A percentile compares a stretch with the other conserved stretches of the same genome.
Evolutionary conservation across 768 basidiomycete genomes (phyloP).

Genomic region (Lentinula lateritia): DNA sequence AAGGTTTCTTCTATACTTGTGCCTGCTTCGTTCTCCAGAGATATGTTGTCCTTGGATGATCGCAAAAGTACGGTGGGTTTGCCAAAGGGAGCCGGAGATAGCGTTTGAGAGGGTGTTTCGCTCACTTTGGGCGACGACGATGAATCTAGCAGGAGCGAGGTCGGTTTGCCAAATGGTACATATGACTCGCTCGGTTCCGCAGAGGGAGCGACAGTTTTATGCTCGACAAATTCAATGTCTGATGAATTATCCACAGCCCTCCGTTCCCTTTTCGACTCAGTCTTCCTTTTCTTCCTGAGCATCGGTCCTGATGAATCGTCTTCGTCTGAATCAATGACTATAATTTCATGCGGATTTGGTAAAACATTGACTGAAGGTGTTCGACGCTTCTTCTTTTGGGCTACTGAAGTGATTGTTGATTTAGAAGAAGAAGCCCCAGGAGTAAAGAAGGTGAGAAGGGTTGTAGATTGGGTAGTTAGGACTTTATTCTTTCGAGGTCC

Average conservation of each 20-base stretch:
- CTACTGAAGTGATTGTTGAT: not conserved
- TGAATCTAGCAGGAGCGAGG: not conserved
- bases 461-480: slow-evolving; percentile 2
- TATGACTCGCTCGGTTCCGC: slow-evolving; percentile 7
- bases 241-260: slow-evolving; percentile 20
- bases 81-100: not conserved
- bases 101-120: not conserved
- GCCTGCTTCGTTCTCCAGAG: not conserved
- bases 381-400: slow-evolving; percentile 2
- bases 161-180: slow-evolving; percentile 2
- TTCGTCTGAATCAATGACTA: slow-evolving; percentile 54
- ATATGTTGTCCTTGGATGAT: not conserved
- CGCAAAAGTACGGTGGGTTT: slow-evolving; percentile 6
- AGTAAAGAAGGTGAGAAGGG: slow-evolving; percentile 2
- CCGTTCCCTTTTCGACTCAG: not conserved
- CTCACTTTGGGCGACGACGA: not conserved
- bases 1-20: not conserved
- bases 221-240: slow-evolving; percentile 28
- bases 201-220: slow-evolving; percentile 6
- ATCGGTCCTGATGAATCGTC: not conserved
- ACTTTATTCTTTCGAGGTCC: not conserved
- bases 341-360: slow-evolving; percentile 32
- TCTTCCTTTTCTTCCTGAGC: not conserved
- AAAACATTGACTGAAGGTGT: not conserved
- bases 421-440: not conserved